phyloP scores from a whole-genome alignment of 2,329 filamentous ascomycete species.

The Hypoxylon sp. region DNA sequence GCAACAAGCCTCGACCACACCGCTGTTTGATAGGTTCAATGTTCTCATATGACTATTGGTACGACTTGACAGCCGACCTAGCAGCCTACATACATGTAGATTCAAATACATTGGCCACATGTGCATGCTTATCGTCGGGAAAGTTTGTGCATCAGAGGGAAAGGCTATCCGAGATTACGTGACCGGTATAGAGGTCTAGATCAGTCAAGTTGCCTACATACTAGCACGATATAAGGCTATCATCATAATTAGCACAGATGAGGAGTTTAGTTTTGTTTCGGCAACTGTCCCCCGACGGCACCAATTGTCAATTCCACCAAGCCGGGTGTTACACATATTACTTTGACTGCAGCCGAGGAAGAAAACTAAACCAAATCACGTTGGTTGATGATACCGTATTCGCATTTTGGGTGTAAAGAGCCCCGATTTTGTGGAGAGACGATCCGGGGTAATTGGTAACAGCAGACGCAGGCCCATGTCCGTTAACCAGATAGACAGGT shows the following conservation, averaged over 20 bases:
- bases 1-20: slow-evolving; percentile 15
- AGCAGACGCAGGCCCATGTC: slow-evolving; percentile 31
- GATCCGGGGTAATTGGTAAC: slow-evolving; percentile 43
- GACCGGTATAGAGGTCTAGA: slow-evolving; percentile 13
- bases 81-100: neutral
- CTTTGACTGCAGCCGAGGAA: slow-evolving; percentile 34
- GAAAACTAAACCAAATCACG: slow-evolving; percentile 24
- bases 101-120: slow-evolving; percentile 7
- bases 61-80: slow-evolving; percentile 3
- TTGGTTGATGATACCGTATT: slow-evolving; percentile 38
- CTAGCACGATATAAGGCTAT: slow-evolving; percentile 10
- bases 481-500: slow-evolving; percentile 32
- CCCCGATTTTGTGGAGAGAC: slow-evolving; percentile 34
- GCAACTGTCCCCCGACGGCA: slow-evolving; percentile 19
- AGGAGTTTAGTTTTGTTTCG: slow-evolving; percentile 24
- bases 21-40: neutral
- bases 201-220: slow-evolving; percentile 4
- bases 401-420: slow-evolving; percentile 27
- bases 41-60: slow-evolving; percentile 8
- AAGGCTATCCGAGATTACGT: slow-evolving; percentile 26
- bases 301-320: slow-evolving; percentile 25
- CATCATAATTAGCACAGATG: slow-evolving; percentile 8
- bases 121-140: slow-evolving; percentile 23
- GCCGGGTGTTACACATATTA: slow-evolving; percentile 22
- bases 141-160: neutral